Evolutionary conservation across 192 early-diverging fungal genomes (phyloP).

Genomic region (Backusella mclennaniae): DNA sequence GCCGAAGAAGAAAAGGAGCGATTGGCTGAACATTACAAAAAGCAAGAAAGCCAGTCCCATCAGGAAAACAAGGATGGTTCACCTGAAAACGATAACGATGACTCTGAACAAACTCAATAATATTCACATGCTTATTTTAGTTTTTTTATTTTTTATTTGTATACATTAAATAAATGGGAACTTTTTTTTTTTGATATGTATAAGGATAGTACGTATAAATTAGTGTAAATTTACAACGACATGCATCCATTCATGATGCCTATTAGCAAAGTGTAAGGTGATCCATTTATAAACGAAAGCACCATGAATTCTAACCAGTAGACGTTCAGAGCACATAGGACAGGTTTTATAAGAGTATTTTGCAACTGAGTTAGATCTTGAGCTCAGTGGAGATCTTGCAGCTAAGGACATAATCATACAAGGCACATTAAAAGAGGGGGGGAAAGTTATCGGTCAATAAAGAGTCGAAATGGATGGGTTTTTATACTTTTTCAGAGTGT

Average conservation of each 20-base stretch:
- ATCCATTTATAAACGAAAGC: constrained; percentile 40
- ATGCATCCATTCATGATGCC: constrained; percentile 34
- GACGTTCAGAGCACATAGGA: constrained; percentile 31
- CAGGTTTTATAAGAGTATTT: constrained; percentile 34
- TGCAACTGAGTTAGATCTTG: background rate
- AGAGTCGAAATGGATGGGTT: background rate
- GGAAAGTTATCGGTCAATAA: background rate
- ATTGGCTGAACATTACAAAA: constrained; percentile 23
- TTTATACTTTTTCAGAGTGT: background rate
- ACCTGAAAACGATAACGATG: background rate
- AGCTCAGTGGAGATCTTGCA: background rate
- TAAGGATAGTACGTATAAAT: background rate
- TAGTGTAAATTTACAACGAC: constrained; percentile 36
- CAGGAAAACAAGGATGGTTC: background rate
- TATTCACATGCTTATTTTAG: background rate
- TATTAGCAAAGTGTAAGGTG: constrained; percentile 29
- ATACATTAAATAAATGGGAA: background rate
- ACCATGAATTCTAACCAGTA: constrained; percentile 36
- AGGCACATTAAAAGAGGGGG: background rate
- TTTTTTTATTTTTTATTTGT: background rate
- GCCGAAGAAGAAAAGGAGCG: constrained; percentile 33
- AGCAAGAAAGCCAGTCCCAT: constrained; percentile 13
- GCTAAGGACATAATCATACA: background rate
- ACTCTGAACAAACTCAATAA: background rate
- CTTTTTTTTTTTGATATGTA: background rate